Base-by-base conservation (phyloP, 2,329 filamentous ascomycete species). In the Colletotrichum noveboracense region DNA sequence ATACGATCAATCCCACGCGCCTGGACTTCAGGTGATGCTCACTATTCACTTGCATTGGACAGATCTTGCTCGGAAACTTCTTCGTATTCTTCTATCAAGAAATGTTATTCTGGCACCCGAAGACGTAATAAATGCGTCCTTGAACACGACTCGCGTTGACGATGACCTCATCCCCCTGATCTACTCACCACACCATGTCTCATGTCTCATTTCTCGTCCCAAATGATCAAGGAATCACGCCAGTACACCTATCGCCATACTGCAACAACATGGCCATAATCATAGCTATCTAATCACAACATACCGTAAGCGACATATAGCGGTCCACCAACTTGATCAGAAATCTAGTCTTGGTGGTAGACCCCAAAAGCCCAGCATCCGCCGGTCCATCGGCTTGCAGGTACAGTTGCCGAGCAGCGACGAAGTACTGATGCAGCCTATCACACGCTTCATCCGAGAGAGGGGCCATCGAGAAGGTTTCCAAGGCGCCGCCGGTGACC, bases 281-380 rank as follows among this genome's bases (percentile, higher is more conserved):
- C 32, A 34, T 34, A 34, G 32, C 32, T 6, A 34, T 34, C 43
- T 48, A 48, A 48, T 48, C n/a, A 10, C 3, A 10, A 13, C 10
- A 7, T 18, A 10, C n/a, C n/a, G 6, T 21, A 13, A 10, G 10
- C 9, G 43, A 21, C 43, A 48, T 48, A 4, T 4, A 48, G 18
- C 6, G 10, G 43, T 48, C 43, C 10, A 52, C 10, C n/a, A 24
- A 12, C n/a, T 13, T 21, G 43, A 52, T 52, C n/a, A 52, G n/a
- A 21, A 5, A 7, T 2, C 2, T 52, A 5, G 2, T 52, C 4
- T 52, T 52, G 2, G n/a, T 0, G n/a, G 43, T 21, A 5, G n/a
- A 52, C 0, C 12, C n/a, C 43, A 0, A 21, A 21, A 52, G 0
- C n/a, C 43, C 43, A 24, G 0, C 2, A 6, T 52, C 3, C 6